Base-by-base conservation (phyloP, 2,329 filamentous ascomycete genomes). In the Trichoderma sp. region DNA sequence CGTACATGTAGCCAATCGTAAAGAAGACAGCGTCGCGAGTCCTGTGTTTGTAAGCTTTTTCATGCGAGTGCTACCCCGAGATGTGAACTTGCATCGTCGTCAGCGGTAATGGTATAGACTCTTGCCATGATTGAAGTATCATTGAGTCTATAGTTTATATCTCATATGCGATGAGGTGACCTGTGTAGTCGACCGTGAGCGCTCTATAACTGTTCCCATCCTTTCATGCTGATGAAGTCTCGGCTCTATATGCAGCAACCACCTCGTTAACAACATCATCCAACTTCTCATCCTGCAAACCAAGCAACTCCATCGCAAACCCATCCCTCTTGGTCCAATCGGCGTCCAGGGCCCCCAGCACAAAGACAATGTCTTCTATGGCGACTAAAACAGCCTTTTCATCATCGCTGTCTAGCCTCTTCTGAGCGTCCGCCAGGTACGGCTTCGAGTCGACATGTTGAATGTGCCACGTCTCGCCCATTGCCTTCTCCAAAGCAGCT, bases 401-500 rank as follows among this genome's bases (percentile, higher is more conserved):
- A 35, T 83, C 75, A 0, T 78, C 82, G 0, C 72, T 74, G 15
- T 82, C 77, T n/a, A 77, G 78, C 66, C 74, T 74, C 7, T 69
- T 70, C 72, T 79, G 80, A 58, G 80, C 73, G 50, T 78, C 73
- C 29, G 74, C 71, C 12, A 85, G 76, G 52, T 80, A 84, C 0
- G 50, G 10, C 10, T 80, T 78, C 0, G 80, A 80, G 52, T 83
- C 77, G 1, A 78, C 64, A 27, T 75, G 69, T 34, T 75, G 67
- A 12, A 70, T 71, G 12, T 72, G 73, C 78, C 78, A 79, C 67
- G 83, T 81, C 17, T 71, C 69, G 0, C 81, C 82, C 0, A 83
- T 85, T 1, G 79, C 78, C 54, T 83, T 81, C 76, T 90, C 85
- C 3, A 87, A 77, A 0, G 80, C 76, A 1, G 77, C 82, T 2